A percentile compares a stretch with the other conserved stretches of the same genome.
These are phyloP conservation scores for Asterophora lycoperdoides DNA, from an alignment of 768 basidiomycete species.

Conservation along the genomic window DNA sequence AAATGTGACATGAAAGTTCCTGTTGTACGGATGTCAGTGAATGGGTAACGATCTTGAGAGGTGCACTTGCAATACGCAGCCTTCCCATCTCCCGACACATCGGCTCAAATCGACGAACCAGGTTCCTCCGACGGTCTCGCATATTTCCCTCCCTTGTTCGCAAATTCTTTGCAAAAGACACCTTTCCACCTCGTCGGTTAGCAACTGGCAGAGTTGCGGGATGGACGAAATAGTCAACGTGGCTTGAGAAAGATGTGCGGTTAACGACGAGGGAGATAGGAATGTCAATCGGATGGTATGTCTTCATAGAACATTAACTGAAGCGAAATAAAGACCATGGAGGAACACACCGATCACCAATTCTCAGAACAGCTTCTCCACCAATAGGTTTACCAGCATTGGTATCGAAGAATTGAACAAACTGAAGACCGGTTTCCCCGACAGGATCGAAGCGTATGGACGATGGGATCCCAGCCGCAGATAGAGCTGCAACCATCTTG, in stretches of 20 bases:
- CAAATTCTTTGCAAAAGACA: conserved; percentile 68
- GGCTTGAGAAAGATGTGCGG: conserved; percentile 78
- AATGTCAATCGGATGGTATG: conserved; percentile 76
- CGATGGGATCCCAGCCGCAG: conserved; percentile 49
- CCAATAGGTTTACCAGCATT: conserved; percentile 43
- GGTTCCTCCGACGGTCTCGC: conserved; percentile 52
- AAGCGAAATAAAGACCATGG: neutral
- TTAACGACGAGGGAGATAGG: conserved; percentile 67
- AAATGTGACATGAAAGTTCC: conserved; percentile 61
- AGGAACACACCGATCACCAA: conserved; percentile 55
- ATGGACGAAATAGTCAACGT: conserved; percentile 71
- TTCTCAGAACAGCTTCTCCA: conserved; percentile 69
- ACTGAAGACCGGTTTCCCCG: conserved; percentile 60
- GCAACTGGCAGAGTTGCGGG: conserved; percentile 68
- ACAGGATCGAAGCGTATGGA: conserved; percentile 57
- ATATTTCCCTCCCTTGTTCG: conserved; percentile 54
- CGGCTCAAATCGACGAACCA: conserved; percentile 79
- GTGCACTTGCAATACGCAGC: conserved; percentile 61
- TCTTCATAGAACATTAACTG: conserved; percentile 30
- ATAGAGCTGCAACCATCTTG: conserved; percentile 45
- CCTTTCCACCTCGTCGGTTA: conserved; percentile 73
- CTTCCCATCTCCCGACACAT: conserved; percentile 78
- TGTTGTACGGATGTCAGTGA: conserved; percentile 21
- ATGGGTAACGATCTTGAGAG: neutral
- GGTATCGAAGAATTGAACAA: conserved; percentile 48